Conservation (phyloP, 2,329 filamentous ascomycete species). For the Fusarium sp. region DNA sequence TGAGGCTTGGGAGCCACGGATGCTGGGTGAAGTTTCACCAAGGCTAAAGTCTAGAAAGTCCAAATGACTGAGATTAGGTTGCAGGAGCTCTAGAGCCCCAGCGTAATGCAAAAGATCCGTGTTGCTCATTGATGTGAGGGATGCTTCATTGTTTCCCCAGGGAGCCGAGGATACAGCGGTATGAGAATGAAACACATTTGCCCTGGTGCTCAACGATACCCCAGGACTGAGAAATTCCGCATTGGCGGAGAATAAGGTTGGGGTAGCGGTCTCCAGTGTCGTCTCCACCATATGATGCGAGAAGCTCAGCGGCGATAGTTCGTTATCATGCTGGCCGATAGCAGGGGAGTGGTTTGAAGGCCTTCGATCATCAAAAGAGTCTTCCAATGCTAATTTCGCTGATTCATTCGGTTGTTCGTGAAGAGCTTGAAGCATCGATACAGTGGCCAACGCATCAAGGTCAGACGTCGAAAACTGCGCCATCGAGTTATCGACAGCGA, state of each 20-base stretch:
- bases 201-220: not conserved
- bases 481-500: not conserved
- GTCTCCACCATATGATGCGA: not conserved
- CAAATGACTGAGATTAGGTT: not conserved
- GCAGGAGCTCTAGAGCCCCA: rapidly evolving
- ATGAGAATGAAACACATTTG: not conserved
- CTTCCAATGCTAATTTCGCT: not conserved
- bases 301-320: not conserved
- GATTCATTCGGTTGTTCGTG: not conserved
- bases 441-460: not conserved
- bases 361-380: rapidly evolving
- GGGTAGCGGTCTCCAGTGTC: not conserved
- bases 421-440: not conserved
- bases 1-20: not conserved
- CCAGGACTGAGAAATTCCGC: not conserved
- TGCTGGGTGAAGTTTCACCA: rapidly evolving
- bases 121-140: not conserved
- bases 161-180: rapidly evolving
- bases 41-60: not conserved
- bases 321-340: not conserved
- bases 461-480: not conserved
- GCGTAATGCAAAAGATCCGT: not conserved
- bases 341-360: not conserved
- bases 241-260: not conserved
- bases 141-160: not conserved